These are phyloP conservation scores for Cladosporium phlei DNA, from an alignment of 2,329 filamentous ascomycete genomes.

Conservation along the genomic window DNA sequence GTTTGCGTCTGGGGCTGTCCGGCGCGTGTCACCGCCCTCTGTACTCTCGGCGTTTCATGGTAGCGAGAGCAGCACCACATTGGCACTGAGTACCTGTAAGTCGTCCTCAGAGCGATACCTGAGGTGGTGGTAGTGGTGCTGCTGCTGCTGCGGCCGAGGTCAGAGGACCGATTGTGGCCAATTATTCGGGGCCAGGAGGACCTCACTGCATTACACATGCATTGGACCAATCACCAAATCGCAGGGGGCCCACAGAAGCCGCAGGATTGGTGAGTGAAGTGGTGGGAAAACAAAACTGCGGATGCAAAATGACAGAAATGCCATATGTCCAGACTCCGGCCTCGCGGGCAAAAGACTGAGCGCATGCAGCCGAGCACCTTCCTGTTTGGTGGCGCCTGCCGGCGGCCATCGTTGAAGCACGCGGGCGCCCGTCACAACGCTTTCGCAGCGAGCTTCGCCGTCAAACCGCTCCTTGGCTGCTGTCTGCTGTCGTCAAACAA, in stretches of 20 bases:
- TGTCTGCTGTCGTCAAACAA: too few species aligned
- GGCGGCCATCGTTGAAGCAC: slow-evolving; percentile 3
- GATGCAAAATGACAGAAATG: slow-evolving; percentile 1
- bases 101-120: too few species aligned
- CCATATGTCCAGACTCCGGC: background rate
- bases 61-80: background rate
- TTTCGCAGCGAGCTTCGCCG: slow-evolving; percentile 13
- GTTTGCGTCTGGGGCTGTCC: slow-evolving; percentile 10
- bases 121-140: too few species aligned
- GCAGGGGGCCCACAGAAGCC: slow-evolving; percentile 1
- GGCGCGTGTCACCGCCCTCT: slow-evolving; percentile 12
- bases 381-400: slow-evolving; percentile 7
- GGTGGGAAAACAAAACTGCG: background rate
- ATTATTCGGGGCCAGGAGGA: background rate
- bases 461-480: too few species aligned
- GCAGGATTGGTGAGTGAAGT: slow-evolving; percentile 1
- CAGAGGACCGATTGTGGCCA: slow-evolving; percentile 5
- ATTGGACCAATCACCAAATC: slow-evolving; percentile 5
- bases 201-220: slow-evolving; percentile 1
- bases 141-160: slow-evolving; percentile 1
- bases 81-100: background rate
- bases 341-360: slow-evolving; percentile 7
- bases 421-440: slow-evolving; percentile 8
- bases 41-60: slow-evolving; percentile 7
- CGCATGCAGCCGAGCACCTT: slow-evolving; percentile 5